Evolutionary conservation across 345 rosid genomes (phyloP).

Genomic region (Durio zibethinus): DNA sequence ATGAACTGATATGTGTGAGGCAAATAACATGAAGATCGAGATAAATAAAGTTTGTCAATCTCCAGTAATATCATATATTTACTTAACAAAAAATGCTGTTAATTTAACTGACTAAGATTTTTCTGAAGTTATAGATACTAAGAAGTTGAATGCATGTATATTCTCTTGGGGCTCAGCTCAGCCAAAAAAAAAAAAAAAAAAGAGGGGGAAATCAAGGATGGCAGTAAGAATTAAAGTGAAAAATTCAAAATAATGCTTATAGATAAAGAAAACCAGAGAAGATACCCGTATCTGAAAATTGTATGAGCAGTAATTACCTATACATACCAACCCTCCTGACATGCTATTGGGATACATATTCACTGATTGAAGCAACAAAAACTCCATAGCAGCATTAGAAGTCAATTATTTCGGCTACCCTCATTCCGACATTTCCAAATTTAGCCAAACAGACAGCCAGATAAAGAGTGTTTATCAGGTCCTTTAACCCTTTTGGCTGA

Average conservation of each 20-base stretch:
- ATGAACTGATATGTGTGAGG: neutral
- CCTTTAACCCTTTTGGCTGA: neutral
- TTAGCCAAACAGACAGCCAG: neutral
- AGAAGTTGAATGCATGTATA: neutral
- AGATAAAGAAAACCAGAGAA: neutral
- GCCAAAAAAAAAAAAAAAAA: too few species aligned
- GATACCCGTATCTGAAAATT: neutral
- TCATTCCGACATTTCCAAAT: neutral
- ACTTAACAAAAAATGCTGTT: too few species aligned
- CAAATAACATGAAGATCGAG: neutral
- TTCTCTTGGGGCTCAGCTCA: neutral
- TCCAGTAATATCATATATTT: too few species aligned
- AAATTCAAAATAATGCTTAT: neutral
- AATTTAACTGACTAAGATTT: neutral
- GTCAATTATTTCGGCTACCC: neutral
- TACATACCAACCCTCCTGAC: neutral
- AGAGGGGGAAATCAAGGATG: neutral
- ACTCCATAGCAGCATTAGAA: neutral
- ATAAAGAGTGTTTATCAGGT: neutral
- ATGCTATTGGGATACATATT: neutral
- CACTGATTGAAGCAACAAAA: neutral
- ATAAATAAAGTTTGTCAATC: neutral
- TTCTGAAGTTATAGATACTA: neutral
- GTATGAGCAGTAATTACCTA: neutral
- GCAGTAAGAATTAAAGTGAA: neutral